These are phyloP conservation scores for Prunella vulgaris DNA, from an alignment of 257 asterid genomes.

Conservation along the genomic window DNA sequence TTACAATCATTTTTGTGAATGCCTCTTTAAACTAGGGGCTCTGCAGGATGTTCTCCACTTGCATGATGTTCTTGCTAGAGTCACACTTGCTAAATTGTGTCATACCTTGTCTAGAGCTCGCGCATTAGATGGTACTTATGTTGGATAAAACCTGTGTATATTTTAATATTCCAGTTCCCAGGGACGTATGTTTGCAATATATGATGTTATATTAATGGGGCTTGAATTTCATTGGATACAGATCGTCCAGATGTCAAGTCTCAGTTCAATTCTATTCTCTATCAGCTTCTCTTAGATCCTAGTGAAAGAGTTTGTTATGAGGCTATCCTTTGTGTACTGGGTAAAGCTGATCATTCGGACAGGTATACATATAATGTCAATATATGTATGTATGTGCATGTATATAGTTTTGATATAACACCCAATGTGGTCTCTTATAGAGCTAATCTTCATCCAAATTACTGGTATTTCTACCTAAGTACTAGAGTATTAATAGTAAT, in stretches of 20 bases:
- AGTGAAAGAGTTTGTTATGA: conserved; percentile 88
- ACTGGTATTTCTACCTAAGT: background rate
- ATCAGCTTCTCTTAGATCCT: conserved; percentile 83
- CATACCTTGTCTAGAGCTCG: conserved; percentile 73
- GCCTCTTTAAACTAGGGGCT: conserved; percentile 54
- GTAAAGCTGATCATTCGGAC: conserved; percentile 70
- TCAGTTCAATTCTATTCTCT: conserved; percentile 66
- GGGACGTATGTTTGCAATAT: background rate
- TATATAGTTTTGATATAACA: background rate
- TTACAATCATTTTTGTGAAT: conserved; percentile 9
- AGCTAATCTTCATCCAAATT: background rate
- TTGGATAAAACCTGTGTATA: conserved; percentile 1
- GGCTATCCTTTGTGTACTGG: conserved; percentile 81
- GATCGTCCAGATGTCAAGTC: conserved; percentile 72
- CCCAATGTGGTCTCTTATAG: background rate
- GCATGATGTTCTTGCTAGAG: conserved; percentile 92
- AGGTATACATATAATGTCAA: conserved; percentile 35
- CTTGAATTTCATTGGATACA: conserved; percentile 28
- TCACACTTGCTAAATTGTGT: conserved; percentile 80
- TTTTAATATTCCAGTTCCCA: background rate
- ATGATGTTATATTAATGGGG: conserved; percentile 12
- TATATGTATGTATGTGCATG: background rate
- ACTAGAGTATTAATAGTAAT: background rate
- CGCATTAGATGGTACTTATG: conserved; percentile 61
- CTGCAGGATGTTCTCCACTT: conserved; percentile 78